Conservation (phyloP, 164 flowering plant genomes). For the Magnolia officinalis region DNA sequence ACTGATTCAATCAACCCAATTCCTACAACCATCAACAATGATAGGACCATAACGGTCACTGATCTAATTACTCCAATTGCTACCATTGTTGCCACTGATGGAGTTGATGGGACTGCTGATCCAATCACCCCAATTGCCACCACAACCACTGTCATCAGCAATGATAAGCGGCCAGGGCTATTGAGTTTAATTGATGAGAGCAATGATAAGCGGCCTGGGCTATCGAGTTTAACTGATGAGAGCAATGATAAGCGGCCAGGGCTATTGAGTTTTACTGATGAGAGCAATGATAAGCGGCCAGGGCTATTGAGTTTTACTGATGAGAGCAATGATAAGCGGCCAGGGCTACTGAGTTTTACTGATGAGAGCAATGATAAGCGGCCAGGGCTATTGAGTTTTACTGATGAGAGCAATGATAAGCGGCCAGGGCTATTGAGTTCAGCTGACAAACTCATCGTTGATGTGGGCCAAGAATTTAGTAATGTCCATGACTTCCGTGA, state of each 20-base stretch:
- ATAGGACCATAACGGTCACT: neutral
- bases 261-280: slow-evolving; percentile 8
- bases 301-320: neutral
- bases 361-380: slow-evolving; percentile 19
- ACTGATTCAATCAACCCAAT: slow-evolving; percentile 28
- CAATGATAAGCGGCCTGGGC: slow-evolving; percentile 13
- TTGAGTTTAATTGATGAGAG: neutral
- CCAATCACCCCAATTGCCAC: slow-evolving; percentile 22
- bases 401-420: slow-evolving; percentile 4
- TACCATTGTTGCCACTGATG: neutral
- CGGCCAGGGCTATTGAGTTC: slow-evolving; percentile 27
- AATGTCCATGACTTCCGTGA: slow-evolving; percentile 70
- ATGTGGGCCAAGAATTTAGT: slow-evolving; percentile 69
- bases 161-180: slow-evolving; percentile 21
- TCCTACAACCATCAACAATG: slow-evolving; percentile 5
- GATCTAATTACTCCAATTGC: neutral
- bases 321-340: slow-evolving; percentile 19
- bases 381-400: neutral
- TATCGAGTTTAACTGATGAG: slow-evolving; percentile 46
- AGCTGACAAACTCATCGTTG: slow-evolving; percentile 62
- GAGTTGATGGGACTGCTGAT: slow-evolving; percentile 2
- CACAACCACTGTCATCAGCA: neutral
- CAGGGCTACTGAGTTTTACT: neutral
- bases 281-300: too few species aligned
- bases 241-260: slow-evolving; percentile 31